Conservation (phyloP, 75 land plant genomes). For the Isoetes taiwanensis region DNA sequence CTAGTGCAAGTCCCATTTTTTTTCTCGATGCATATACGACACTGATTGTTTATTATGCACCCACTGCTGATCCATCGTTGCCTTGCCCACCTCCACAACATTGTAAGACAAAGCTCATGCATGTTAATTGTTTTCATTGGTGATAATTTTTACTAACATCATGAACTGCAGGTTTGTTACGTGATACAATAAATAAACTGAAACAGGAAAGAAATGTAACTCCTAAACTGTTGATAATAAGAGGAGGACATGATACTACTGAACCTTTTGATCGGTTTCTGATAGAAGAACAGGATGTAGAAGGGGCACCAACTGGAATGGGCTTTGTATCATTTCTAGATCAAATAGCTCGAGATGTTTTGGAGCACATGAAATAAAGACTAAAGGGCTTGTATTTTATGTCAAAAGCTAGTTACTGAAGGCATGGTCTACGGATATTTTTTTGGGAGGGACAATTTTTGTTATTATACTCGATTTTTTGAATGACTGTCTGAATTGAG, state of each 20-base stretch:
- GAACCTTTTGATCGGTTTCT: constrained; percentile 77
- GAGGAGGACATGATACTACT: constrained; percentile 79
- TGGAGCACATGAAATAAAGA: constrained; percentile 53
- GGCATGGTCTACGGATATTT: too few relatives aligned
- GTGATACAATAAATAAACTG: constrained; percentile 63
- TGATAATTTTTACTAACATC: neutral
- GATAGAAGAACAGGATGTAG: constrained; percentile 95
- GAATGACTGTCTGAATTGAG: too few relatives aligned
- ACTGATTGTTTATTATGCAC: constrained; percentile 84
- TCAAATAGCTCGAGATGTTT: constrained; percentile 46
- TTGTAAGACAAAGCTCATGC: constrained; percentile 45
- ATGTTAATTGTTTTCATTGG: neutral
- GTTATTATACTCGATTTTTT: too few relatives aligned
- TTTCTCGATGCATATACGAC: constrained; percentile 88
- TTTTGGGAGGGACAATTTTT: too few relatives aligned
- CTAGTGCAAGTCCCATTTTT: constrained; percentile 96
- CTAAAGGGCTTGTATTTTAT: neutral
- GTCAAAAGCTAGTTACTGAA: too few relatives aligned
- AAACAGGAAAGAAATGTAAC: constrained; percentile 91
- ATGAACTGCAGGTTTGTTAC: constrained; percentile 41
- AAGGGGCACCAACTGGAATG: constrained; percentile 63
- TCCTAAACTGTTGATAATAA: constrained; percentile 78
- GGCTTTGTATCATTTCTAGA: constrained; percentile 96
- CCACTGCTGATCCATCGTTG: constrained; percentile 75
- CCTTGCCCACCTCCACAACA: constrained; percentile 99